phyloP scores from a whole-genome alignment of 2,329 filamentous ascomycete species.

The Aspergillaceae sp. region DNA sequence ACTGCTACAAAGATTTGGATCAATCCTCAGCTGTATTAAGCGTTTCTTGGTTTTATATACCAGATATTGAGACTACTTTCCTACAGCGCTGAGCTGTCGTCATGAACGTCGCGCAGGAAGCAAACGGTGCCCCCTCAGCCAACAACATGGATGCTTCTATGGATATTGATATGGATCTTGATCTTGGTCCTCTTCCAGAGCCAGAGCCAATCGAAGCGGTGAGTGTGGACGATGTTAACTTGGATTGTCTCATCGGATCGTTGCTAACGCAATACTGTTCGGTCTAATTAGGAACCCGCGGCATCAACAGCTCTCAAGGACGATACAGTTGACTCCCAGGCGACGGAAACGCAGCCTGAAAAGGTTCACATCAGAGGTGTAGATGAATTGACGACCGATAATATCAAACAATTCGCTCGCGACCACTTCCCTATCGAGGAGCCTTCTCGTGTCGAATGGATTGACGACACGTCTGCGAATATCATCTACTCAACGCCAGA shows the following conservation, averaged over 20 bases:
- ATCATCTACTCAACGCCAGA: slow-evolving; percentile 59
- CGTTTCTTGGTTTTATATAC: no score
- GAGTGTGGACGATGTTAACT: slow-evolving; percentile 7
- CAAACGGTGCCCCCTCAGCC: slow-evolving; percentile 1
- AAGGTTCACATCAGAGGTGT: slow-evolving; percentile 82
- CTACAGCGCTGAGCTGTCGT: no score
- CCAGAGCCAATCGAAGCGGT: slow-evolving; percentile 27
- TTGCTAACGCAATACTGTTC: background rate
- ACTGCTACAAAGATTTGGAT: no score
- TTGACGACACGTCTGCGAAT: slow-evolving; percentile 87
- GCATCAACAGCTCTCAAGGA: slow-evolving; percentile 10
- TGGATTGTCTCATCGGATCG: slow-evolving; percentile 2
- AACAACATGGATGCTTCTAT: slow-evolving; percentile 35
- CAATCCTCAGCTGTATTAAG: no score
- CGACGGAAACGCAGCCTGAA: slow-evolving; percentile 34
- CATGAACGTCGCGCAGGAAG: background rate
- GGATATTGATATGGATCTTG: slow-evolving; percentile 69
- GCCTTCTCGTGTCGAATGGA: slow-evolving; percentile 72
- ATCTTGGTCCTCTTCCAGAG: slow-evolving; percentile 43
- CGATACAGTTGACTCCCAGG: slow-evolving; percentile 17
- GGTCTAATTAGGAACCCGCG: slow-evolving; percentile 15
- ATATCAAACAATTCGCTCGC: slow-evolving; percentile 67
- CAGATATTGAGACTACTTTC: no score
- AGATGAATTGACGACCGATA: slow-evolving; percentile 68
- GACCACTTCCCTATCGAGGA: slow-evolving; percentile 54